Evolutionary conservation across 345 rosid genomes (phyloP).

Genomic region (Eucalyptus erythrocorys): DNA sequence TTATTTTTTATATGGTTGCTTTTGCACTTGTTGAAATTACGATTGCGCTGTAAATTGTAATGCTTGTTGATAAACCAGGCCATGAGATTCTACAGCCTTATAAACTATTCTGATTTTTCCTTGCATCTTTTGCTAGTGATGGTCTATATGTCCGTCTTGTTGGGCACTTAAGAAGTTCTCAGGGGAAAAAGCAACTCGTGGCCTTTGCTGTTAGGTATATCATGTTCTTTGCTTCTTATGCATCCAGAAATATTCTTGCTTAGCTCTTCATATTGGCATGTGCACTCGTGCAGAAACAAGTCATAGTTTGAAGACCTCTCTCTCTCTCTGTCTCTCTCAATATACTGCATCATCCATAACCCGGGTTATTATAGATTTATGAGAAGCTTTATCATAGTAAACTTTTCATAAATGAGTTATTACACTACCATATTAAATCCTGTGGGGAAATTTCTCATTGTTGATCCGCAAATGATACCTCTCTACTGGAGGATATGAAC

Average conservation of each 20-base stretch:
- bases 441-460: neutral
- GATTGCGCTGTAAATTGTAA: neutral
- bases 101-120: neutral
- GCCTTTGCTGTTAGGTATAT: conserved; percentile 77
- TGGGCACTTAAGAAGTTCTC: conserved; percentile 73
- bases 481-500: neutral
- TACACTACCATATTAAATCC: neutral
- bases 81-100: neutral
- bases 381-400: neutral
- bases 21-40: neutral
- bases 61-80: neutral
- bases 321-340: neutral
- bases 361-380: neutral
- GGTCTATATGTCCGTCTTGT: conserved; percentile 64
- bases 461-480: neutral
- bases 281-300: neutral
- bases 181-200: conserved; percentile 47
- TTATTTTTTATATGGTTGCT: neutral
- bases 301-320: neutral
- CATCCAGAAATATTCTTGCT: neutral
- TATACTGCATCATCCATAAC: neutral
- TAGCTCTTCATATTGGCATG: neutral
- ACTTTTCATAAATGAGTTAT: neutral
- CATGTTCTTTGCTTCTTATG: neutral
- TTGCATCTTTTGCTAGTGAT: conserved; percentile 28